phyloP scores from a whole-genome alignment of 1,139 yeast species.

The Torulaspora pretoriensis region DNA sequence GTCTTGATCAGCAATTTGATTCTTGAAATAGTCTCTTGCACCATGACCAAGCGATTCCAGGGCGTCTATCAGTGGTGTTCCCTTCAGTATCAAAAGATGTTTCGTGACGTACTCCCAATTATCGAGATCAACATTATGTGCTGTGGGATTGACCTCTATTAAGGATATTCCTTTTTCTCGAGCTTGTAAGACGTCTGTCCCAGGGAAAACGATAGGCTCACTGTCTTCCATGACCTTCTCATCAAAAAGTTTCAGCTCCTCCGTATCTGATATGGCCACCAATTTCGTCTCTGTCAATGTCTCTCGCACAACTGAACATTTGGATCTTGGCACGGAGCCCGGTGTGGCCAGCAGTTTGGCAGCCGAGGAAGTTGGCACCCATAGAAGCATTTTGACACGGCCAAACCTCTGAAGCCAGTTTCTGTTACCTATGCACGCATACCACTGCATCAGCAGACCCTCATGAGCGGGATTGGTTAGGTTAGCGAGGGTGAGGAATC shows the following conservation, averaged over 20 bases:
- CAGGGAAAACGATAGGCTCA: conserved; percentile 29
- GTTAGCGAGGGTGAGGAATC: conserved; percentile 62
- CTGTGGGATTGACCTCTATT: conserved; percentile 57
- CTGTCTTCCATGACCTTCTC: conserved; percentile 18
- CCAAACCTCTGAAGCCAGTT: conserved; percentile 80
- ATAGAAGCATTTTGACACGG: conserved; percentile 62
- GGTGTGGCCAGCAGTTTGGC: conserved; percentile 54
- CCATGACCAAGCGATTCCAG: conserved; percentile 73
- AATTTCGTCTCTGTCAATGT: conserved; percentile 52
- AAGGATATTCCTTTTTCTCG: conserved; percentile 36
- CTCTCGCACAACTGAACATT: conserved; percentile 59
- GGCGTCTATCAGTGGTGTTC: conserved; percentile 47
- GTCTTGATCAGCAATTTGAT: conserved; percentile 38
- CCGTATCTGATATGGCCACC: conserved; percentile 44
- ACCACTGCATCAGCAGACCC: conserved; percentile 70
- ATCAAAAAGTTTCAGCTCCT: conserved; percentile 22
- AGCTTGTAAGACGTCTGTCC: conserved; percentile 18
- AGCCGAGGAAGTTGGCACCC: conserved; percentile 59
- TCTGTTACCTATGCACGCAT: conserved; percentile 60
- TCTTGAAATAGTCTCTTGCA: conserved; percentile 58
- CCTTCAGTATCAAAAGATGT: conserved; percentile 54
- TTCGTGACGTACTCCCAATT: conserved; percentile 66
- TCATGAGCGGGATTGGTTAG: conserved; percentile 58
- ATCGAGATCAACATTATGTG: conserved; percentile 44
- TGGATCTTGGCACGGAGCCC: conserved; percentile 46